Percentiles rank a stretch among this genome's conserved stretches.
These are phyloP conservation scores for Hymenoscyphus fraxineus DNA, from an alignment of 2,329 filamentous ascomycete species.

Conservation along the genomic window DNA sequence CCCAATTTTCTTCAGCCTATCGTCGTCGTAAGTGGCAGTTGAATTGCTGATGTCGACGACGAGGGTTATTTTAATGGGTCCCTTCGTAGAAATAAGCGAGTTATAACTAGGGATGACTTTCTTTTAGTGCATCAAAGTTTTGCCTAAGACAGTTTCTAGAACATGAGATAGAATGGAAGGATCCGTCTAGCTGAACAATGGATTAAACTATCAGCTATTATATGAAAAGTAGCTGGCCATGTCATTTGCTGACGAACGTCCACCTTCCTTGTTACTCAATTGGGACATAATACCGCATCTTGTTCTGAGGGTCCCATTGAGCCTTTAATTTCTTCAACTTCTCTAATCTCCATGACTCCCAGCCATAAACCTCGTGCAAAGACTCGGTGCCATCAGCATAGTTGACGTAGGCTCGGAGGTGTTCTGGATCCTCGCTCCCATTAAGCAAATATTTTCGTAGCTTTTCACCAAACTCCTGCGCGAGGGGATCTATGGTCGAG, in stretches of 20 bases:
- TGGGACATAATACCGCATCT: constrained; percentile 45
- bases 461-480: constrained; percentile 37
- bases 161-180: no score
- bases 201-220: no score
- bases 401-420: constrained; percentile 45
- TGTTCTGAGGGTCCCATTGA: constrained; percentile 45
- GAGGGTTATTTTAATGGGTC: no score
- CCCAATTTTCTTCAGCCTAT: no score
- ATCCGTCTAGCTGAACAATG: no score
- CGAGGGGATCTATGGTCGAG: constrained; percentile 35
- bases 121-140: no score
- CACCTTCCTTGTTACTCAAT: constrained; percentile 24
- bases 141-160: no score
- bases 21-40: no score
- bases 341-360: constrained; percentile 46
- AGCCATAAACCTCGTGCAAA: constrained; percentile 43
- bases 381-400: constrained; percentile 49
- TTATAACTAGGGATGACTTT: no score
- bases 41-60: no score
- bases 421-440: constrained; percentile 34
- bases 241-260: not conserved
- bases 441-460: constrained; percentile 39
- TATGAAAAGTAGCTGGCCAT: no score
- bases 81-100: no score
- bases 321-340: constrained; percentile 44